Percentiles rank a stretch among this genome's conserved stretches.
These are phyloP conservation scores for Phaffia rhodozyma DNA, from an alignment of 1,284 basidiomycete species.

Conservation along the genomic window DNA sequence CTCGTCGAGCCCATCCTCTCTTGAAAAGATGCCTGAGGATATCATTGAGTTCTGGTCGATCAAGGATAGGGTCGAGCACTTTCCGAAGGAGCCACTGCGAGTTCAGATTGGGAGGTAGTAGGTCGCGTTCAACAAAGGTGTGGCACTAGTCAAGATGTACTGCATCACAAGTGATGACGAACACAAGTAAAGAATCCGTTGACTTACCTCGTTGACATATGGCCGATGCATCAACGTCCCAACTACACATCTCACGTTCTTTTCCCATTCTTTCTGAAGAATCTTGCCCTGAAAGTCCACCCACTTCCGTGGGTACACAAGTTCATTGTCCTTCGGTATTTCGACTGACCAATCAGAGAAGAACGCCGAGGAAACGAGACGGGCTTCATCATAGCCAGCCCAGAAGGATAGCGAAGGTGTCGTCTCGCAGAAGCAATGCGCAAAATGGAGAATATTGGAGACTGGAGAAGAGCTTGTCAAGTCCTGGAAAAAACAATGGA, in stretches of 20 bases:
- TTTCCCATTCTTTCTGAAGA: slow-evolving; percentile 51
- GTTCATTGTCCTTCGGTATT: slow-evolving; percentile 39
- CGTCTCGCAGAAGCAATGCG: slow-evolving; percentile 40
- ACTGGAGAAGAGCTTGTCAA: not conserved
- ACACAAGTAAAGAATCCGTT: not conserved
- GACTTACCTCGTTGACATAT: slow-evolving; percentile 54
- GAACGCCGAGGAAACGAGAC: slow-evolving; percentile 42
- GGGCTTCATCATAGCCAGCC: slow-evolving; percentile 44
- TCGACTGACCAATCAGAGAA: slow-evolving; percentile 48
- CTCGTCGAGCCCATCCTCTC: not conserved
- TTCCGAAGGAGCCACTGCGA: slow-evolving; percentile 53
- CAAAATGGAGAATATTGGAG: slow-evolving; percentile 25
- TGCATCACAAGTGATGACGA: not conserved
- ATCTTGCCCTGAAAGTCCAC: slow-evolving; percentile 50
- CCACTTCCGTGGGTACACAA: slow-evolving; percentile 56
- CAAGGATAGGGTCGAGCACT: slow-evolving; percentile 41
- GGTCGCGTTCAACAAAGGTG: slow-evolving; percentile 1
- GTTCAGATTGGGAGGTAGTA: slow-evolving; percentile 41
- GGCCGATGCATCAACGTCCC: slow-evolving; percentile 54
- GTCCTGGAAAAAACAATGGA: too few relatives aligned
- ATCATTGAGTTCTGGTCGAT: slow-evolving; percentile 57
- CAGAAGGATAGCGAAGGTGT: slow-evolving; percentile 48
- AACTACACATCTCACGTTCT: slow-evolving; percentile 51
- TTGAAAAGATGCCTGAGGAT: slow-evolving; percentile 42
- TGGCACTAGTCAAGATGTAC: not conserved